Evolutionary conservation across 768 basidiomycete species (phyloP).

Genomic region (Kwoniella heveanensis): DNA sequence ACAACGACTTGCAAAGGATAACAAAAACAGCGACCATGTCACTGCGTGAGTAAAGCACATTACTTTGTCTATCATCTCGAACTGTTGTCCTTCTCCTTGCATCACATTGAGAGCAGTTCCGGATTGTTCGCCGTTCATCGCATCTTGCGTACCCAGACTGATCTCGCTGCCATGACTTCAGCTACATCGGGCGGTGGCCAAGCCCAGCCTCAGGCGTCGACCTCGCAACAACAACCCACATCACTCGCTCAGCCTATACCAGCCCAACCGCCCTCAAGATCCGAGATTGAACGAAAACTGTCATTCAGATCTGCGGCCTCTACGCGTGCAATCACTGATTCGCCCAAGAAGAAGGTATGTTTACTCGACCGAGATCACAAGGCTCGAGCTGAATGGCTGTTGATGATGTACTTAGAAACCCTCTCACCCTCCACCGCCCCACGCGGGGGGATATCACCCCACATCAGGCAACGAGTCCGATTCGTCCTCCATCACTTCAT

Average conservation of each 20-base stretch:
- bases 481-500: slow-evolving; percentile 45
- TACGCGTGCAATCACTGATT: slow-evolving; percentile 22
- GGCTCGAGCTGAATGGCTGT: too few relatives aligned
- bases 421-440: slow-evolving; percentile 16
- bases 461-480: slow-evolving; percentile 51
- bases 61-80: background rate
- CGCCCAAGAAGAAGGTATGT: slow-evolving; percentile 44
- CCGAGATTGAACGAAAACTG: slow-evolving; percentile 52
- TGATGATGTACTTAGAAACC: too few relatives aligned
- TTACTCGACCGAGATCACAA: too few relatives aligned
- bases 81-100: background rate
- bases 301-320: slow-evolving; percentile 44
- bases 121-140: too few relatives aligned
- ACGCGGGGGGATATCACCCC: slow-evolving; percentile 6
- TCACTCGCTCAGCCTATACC: slow-evolving; percentile 21
- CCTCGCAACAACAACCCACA: slow-evolving; percentile 1
- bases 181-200: background rate
- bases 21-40: too few relatives aligned
- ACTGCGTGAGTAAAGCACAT: background rate
- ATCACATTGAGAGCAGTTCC: too few relatives aligned
- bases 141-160: too few relatives aligned
- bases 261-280: slow-evolving; percentile 43
- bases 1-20: too few relatives aligned
- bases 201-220: background rate
- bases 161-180: background rate